Base-by-base conservation (phyloP, 2,329 filamentous ascomycete species). In the Nemania sp. region DNA sequence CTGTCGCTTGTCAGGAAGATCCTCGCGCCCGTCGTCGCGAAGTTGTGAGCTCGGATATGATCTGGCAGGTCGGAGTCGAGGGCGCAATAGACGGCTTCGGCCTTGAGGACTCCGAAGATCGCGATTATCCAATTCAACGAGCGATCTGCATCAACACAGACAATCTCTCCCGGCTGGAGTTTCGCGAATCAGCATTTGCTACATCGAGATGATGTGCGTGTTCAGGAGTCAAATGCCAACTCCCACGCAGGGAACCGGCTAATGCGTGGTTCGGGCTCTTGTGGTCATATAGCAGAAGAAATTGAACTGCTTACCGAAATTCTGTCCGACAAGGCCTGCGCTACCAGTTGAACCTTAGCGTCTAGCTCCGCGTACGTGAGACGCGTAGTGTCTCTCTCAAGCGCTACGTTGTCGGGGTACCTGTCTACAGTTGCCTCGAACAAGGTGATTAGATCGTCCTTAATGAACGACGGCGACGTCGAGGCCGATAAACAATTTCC, bases 381-480 rank as follows among this genome's bases (percentile, higher is more conserved):
- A 45, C 41, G 41, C 41, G 15, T 5, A 15, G 4, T 13, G 5
- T 13, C 41, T 13, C 11, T 45, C n/a, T 45, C 41, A 15, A 45
- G 41, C 5, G 41, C 41, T 5, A 45, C 13, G 11, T 13, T 15
- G 15, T 45, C 41, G n/a, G 41, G 41, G 15, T 45, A 45, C 41
- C n/a, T 5, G 41, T 45, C 41, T 5, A 45, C 41, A 13, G 41
- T 45, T n/a, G 41, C 41, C 41, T 57, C 55, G 11, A n/a, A 57
- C 10, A 57, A 22, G 5, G 55, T 47, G 38, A 57, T 20, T 11
- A 57, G 55, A 35, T 57, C 55, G 11, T 57, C 38, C 20, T 5
- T 32, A 22, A 57, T 57, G 55, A 57, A 57, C 41, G 55, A 20
- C 4, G 55, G 55, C 22, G 55, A 57, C 7, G 55, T 47, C 38